These are phyloP conservation scores for Eleusine indica DNA, from an alignment of 176 grass and related monocot species.

Conservation along the genomic window DNA sequence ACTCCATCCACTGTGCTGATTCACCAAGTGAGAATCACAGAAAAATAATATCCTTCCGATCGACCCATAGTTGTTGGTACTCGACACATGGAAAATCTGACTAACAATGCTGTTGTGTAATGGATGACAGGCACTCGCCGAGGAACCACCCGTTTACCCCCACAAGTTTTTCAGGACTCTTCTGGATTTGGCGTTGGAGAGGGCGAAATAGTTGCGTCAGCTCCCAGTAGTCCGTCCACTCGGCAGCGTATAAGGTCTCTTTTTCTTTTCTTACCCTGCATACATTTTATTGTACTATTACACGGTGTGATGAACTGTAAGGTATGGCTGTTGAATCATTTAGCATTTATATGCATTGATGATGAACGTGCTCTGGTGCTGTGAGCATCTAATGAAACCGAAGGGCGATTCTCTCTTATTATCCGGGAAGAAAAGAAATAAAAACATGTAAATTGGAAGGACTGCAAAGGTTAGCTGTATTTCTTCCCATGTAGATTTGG, in stretches of 20 bases:
- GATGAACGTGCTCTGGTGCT: neutral
- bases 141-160: conserved; percentile 72
- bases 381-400: neutral
- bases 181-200: conserved; percentile 66
- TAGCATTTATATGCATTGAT: neutral
- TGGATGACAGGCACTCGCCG: conserved; percentile 71
- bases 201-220: conserved; percentile 43
- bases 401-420: too few species aligned
- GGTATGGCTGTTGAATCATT: too few species aligned
- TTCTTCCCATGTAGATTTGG: neutral
- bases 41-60: neutral
- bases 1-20: conserved; percentile 91
- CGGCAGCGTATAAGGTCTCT: neutral
- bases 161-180: conserved; percentile 78
- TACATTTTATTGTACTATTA: neutral
- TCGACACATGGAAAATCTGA: neutral
- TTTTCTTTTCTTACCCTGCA: neutral
- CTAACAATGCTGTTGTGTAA: neutral
- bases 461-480: neutral
- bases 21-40: conserved; percentile 65
- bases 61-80: neutral
- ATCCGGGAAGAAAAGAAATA: neutral
- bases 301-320: neutral
- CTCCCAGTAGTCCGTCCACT: neutral
- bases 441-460: neutral